Base-by-base conservation (phyloP, 805 yeast genomes). In the Metschnikowia matae region DNA sequence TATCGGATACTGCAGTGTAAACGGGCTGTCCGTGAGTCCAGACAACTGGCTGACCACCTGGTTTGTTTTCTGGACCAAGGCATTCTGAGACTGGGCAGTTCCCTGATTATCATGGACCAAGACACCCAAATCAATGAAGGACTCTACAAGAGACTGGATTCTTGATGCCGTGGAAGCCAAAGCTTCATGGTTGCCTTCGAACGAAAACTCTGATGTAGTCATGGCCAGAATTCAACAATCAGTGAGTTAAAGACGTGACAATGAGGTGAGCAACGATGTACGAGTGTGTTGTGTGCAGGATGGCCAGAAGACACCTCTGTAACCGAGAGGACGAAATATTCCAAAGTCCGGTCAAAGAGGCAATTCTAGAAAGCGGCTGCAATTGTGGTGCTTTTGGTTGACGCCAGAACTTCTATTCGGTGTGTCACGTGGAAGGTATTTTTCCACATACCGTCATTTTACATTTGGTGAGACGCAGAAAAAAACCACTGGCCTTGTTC, bases 91-190 rank as follows among this genome's bases (percentile, higher is more conserved):
- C 58, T 85, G 92, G 32, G 79, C 83, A 2, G 96, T 89, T 10
- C 96, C 97, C 55, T 90, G 91, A 63, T 85, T 89, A 68, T 92
- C 99, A 66, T 94, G 96, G 2, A 90, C 91, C 46, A 91, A 81
- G 14, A 92, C 91, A 3, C 97, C 97, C 20, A 91, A 72, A 63
- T 92, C 97, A 17, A 90, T 83, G 50, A 91, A 81, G 6, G 95
- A 84, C 63, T 92, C 97, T n/a, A 70, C 66, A 33, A 70, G 54
- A 13, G 60, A 56, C 56, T 60, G 71, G 3, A 70, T 56, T 51
- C 68, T 68, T 1, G 66, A 67, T 1, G 68, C 64, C 0, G 69
- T 61, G 18, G 67, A 60, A 4, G 59, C 57, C 34, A 70, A 55
- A 6, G 73, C 67, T 50, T 62, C 66, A 50, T 65, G 68, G 23